Evolutionary conservation across 2,329 filamentous ascomycete genomes (phyloP), one percentile per base, ranked within the genome.

Genomic region (Raffaelea ambrosiae): DNA sequence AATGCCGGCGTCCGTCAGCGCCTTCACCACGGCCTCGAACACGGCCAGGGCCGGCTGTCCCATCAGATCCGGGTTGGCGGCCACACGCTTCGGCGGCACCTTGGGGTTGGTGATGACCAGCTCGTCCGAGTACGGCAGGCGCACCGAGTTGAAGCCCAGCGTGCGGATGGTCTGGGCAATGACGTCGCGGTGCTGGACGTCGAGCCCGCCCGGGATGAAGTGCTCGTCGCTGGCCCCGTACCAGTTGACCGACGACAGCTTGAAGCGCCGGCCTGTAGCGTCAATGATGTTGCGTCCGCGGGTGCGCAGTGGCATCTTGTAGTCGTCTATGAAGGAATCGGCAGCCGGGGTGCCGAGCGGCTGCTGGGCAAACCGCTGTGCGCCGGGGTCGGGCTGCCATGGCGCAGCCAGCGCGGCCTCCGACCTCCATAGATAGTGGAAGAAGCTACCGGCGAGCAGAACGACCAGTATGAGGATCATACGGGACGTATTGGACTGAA

Each of bases 131-230:
- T 86, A 86, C 3, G 82, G 82, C 42, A 86, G 63, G 3, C 82
- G 72, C 42, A 86, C 82, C 58, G 80, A 83, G 66, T 86, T 86
- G 70, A 86, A 86, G 14, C 82, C 82, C 48, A 86, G 66, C 10
- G 60, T 59, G 46, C 74, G 72, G 59, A 86, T 83, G 16, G 75
- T 76, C 51, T 64, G 58, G 4, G 81, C 79, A 53, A 86, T 84
- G 19, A 70, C 68, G 48, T 66, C 67, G 35, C 82, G 78, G 62
- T 85, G 79, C 57, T 74, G 72, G 20, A 81, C 65, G 53, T 85
- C 79, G 36, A 86, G 68, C 0, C 81, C 82, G 33, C 79, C 77
- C 0, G 78, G 72, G 11, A 85, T 72, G 56, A 81, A 84, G 47
- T 78, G 68, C 64, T 83, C 74, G 57, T 86, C 82, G 58, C 79